A percentile compares a stretch with the other conserved stretches of the same genome.
Conservation (phyloP, 768 basidiomycete species). For the Tricholomella constricta region DNA sequence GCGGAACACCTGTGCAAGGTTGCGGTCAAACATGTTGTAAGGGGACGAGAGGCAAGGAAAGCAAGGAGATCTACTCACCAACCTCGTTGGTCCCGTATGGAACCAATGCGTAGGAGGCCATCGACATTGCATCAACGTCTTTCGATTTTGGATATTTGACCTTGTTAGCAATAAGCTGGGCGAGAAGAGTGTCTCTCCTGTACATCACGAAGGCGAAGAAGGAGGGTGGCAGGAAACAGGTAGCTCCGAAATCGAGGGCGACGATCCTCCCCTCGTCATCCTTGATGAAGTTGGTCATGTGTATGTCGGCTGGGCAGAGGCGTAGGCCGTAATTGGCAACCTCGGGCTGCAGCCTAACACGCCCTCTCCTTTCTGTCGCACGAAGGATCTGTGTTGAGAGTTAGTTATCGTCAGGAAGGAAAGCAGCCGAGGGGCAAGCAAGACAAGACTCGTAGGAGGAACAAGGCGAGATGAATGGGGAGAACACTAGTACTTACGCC, state of each 20-base stretch:
- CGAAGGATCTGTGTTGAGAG: background rate
- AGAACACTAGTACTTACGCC: background rate
- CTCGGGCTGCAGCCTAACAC: background rate
- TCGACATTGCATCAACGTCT: background rate
- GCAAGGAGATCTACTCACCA: constrained; percentile 42
- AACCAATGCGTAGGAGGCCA: background rate
- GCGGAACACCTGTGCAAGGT: constrained; percentile 63
- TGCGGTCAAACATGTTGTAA: constrained; percentile 83
- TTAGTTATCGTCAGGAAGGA: background rate
- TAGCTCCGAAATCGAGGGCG: background rate
- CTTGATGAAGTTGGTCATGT: background rate
- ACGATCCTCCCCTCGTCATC: background rate
- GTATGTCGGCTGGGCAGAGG: background rate
- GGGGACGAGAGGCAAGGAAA: constrained; percentile 62
- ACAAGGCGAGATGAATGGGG: too few species aligned
- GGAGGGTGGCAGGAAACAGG: background rate
- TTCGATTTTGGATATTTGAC: background rate
- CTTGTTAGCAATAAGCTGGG: background rate
- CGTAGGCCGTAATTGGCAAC: background rate
- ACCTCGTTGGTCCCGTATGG: background rate
- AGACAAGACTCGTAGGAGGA: too few species aligned
- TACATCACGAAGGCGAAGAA: background rate
- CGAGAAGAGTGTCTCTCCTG: background rate
- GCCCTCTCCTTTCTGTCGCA: background rate
- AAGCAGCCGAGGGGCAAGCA: too few species aligned